Conservation (phyloP, 768 basidiomycete species). For the Trametes gibbosa region DNA sequence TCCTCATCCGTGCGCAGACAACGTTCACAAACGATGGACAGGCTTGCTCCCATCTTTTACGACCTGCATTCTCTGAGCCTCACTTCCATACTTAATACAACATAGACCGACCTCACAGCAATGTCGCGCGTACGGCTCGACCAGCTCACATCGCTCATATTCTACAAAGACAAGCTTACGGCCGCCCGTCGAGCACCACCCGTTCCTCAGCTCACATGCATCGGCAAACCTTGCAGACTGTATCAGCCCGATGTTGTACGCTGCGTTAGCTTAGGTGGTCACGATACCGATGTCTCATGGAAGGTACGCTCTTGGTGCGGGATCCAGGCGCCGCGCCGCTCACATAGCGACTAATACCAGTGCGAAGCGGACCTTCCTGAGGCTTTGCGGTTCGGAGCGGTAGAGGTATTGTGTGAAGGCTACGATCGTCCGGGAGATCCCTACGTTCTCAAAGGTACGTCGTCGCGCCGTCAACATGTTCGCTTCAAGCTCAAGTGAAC, state of each 20-base stretch:
- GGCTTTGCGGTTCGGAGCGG: constrained; percentile 75
- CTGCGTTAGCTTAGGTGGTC: constrained; percentile 77
- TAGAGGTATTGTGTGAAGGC: constrained; percentile 89
- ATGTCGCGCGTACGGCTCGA: constrained; percentile 58
- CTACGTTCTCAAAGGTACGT: constrained; percentile 77
- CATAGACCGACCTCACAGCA: too few species aligned
- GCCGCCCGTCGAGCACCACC: constrained; percentile 61
- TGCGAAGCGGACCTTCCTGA: constrained; percentile 91
- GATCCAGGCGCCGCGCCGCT: not conserved
- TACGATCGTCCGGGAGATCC: constrained; percentile 82
- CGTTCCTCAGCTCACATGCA: constrained; percentile 76
- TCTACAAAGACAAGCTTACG: constrained; percentile 71
- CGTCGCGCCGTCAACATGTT: not conserved
- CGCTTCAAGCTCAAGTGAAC: not conserved
- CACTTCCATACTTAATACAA: too few species aligned
- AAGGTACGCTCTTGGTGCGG: constrained; percentile 48
- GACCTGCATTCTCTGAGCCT: too few species aligned
- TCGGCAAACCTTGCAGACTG: constrained; percentile 71
- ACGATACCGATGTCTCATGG: constrained; percentile 85
- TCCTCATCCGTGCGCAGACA: too few species aligned
- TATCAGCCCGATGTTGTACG: constrained; percentile 85
- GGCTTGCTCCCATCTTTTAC: too few species aligned
- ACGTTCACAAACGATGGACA: too few species aligned
- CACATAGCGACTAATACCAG: constrained; percentile 33
- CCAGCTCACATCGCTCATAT: constrained; percentile 71